These are phyloP conservation scores for Phytophthora syringae DNA, from an alignment of 352 stramenopile genomes.

Conservation along the genomic window DNA sequence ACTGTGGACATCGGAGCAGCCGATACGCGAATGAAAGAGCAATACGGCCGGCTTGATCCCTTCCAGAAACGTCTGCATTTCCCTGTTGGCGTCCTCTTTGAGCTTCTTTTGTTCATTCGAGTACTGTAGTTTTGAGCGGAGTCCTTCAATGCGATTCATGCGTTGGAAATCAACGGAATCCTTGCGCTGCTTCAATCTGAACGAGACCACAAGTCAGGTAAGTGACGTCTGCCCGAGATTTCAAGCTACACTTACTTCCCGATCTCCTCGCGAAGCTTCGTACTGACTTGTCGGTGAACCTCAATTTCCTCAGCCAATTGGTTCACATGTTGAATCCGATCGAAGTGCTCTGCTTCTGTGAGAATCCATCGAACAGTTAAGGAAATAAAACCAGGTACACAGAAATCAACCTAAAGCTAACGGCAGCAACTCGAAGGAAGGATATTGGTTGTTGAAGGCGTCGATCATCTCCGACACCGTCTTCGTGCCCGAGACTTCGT, in stretches of 20 bases:
- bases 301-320: constrained; percentile 86
- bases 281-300: constrained; percentile 69
- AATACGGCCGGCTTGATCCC: constrained; percentile 69
- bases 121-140: constrained; percentile 67
- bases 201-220: background rate
- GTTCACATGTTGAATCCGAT: constrained; percentile 84
- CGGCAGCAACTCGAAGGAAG: constrained; percentile 5
- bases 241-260: constrained; percentile 55
- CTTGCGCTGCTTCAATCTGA: constrained; percentile 82
- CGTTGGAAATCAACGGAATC: constrained; percentile 81
- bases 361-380: constrained; percentile 10
- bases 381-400: constrained; percentile 7
- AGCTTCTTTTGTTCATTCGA: constrained; percentile 79
- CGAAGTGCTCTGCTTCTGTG: constrained; percentile 73
- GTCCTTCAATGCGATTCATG: constrained; percentile 75
- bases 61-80: constrained; percentile 72
- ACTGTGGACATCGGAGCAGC: constrained; percentile 74
- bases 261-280: constrained; percentile 80
- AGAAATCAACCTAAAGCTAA: constrained; percentile 2
- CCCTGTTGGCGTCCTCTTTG: constrained; percentile 75
- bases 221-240: background rate
- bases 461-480: constrained; percentile 87
- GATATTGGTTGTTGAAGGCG: constrained; percentile 86
- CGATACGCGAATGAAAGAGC: constrained; percentile 72
- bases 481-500: constrained; percentile 78